These are phyloP conservation scores for Cardamine resedifolia DNA, from an alignment of 345 rosid genomes.

Conservation along the genomic window DNA sequence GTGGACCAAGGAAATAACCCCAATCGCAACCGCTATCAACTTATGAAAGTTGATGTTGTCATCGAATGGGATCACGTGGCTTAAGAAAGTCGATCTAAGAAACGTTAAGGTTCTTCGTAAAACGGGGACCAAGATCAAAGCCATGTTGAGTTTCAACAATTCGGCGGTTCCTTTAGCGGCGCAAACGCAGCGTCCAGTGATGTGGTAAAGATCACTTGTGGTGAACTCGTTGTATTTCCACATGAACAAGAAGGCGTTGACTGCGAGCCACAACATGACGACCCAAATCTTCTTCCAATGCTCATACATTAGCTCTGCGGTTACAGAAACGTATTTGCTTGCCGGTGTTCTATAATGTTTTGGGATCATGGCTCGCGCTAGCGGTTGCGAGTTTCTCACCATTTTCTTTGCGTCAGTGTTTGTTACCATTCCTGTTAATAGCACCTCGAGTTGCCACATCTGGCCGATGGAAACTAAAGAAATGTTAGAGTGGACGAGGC, in stretches of 20 bases:
- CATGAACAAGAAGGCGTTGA: constrained; percentile 44
- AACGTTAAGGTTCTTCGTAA: constrained; percentile 66
- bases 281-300: constrained; percentile 76
- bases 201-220: constrained; percentile 39
- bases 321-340: constrained; percentile 44
- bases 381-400: constrained; percentile 31
- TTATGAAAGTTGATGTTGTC: constrained; percentile 87
- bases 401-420: constrained; percentile 38
- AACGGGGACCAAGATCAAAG: constrained; percentile 74
- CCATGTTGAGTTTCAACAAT: constrained; percentile 80
- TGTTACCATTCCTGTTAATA: constrained; percentile 67
- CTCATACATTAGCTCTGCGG: constrained; percentile 51
- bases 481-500: background rate
- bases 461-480: constrained; percentile 35
- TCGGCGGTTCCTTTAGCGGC: constrained; percentile 82
- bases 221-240: constrained; percentile 52
- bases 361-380: constrained; percentile 83
- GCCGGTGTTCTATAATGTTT: constrained; percentile 60
- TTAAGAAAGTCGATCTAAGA: constrained; percentile 61
- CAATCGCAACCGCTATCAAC: constrained; percentile 54
- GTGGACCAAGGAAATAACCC: constrained; percentile 45
- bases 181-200: constrained; percentile 74
- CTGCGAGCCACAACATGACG: constrained; percentile 44
- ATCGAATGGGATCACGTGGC: constrained; percentile 68
- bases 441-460: constrained; percentile 91